Evolutionary conservation across 2,329 filamentous ascomycete species (phyloP).

Genomic region (Hypoxylon rubiginosum): DNA sequence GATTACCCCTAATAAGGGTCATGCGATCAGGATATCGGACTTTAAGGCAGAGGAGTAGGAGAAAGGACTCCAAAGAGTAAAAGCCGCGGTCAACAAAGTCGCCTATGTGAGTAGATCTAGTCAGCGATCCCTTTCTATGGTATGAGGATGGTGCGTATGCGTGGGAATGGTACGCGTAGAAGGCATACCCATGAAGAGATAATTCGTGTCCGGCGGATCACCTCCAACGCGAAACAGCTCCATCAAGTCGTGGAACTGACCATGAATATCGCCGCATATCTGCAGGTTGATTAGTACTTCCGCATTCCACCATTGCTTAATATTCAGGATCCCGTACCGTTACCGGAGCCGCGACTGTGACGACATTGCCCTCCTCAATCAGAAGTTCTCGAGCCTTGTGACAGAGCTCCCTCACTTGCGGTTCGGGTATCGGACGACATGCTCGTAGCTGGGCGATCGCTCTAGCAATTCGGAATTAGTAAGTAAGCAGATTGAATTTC

Average conservation of each 20-base stretch:
- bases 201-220: conserved; percentile 95
- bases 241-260: conserved; percentile 97
- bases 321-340: conserved; percentile 70
- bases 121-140: conserved; percentile 26
- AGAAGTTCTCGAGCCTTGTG: conserved; percentile 96
- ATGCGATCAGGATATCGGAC: conserved; percentile 98
- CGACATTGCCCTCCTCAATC: conserved; percentile 97
- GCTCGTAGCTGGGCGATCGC: conserved; percentile 95
- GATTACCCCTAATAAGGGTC: conserved; percentile 94
- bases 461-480: conserved; percentile 61
- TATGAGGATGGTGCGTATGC: no score
- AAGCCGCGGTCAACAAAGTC: conserved; percentile 99
- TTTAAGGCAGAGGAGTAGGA: conserved; percentile 95
- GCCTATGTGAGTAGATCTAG: conserved; percentile 63
- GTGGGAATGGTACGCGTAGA: background rate
- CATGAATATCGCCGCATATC: conserved; percentile 98
- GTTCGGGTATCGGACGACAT: conserved; percentile 95
- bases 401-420: conserved; percentile 95
- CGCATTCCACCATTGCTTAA: conserved; percentile 2
- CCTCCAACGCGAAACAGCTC: conserved; percentile 94
- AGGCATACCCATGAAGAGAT: conserved; percentile 89
- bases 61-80: conserved; percentile 97
- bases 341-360: conserved; percentile 93
- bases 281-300: conserved; percentile 51
- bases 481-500: conserved; percentile 15